Base-by-base conservation (phyloP, 225 moss, liverwort and hornwort genomes). In the Takakia lepidozioides region DNA sequence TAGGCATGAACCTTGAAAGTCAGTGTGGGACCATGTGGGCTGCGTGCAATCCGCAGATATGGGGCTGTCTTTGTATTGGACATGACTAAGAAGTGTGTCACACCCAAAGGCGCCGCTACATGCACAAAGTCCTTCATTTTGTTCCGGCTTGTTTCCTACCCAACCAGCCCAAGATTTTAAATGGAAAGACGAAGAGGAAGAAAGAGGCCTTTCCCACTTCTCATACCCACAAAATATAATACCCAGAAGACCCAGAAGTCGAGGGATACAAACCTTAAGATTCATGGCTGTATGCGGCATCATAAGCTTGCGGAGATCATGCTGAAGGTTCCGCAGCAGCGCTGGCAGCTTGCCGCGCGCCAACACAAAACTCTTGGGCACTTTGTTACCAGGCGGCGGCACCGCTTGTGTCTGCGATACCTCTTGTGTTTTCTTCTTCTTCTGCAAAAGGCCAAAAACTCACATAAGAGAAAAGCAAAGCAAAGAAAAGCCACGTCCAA, bases 71-170 rank as follows among this genome's bases (percentile, higher is more conserved):
- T 78, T 15, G 89, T 91, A 45, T 78, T 73, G 25, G 91, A 98
- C 62, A 87, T 38, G 5, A 91, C 81, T 67, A 98, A 66, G 39
- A 98, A 98, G 70, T 91, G 87, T 16, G 91, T 87, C 56, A 98
- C 98, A 59, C 98, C 98, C 4, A 98, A 84, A 46, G 98, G 91
- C 15, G 87, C 80, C 25, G 98, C 91, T 27, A 98, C 98, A 40
- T 98, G 91, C 56, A 98, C 91, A 54, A 98, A 98, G 66, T 98
- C 98, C 59, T 87, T 87, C 59, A 98, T 51, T 14, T 79, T 68
- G 67, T 98, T 98, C 59, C 75, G 72, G 56, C 64, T 81, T 1
- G 84, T 78, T 46, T 84, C 84, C 90, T 86, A 74, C 19, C 47
- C 21, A 5, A 41, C 1, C 29, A 57, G 15, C 32, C 32, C 32